phyloP scores from a whole-genome alignment of 805 yeast genomes.

The Saturnispora mendoncae region DNA sequence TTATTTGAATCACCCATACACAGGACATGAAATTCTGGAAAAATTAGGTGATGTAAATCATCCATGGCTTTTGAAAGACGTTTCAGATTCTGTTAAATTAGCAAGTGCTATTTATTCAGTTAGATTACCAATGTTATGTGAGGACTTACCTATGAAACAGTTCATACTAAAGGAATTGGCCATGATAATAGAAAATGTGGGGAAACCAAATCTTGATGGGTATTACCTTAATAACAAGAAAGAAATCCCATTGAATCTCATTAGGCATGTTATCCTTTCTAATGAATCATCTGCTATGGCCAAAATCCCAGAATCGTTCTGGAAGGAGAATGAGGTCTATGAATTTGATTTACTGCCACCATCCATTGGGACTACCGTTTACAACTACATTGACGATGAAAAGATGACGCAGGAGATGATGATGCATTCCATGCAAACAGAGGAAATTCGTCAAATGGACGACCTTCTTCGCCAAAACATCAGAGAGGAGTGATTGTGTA shows the following conservation, averaged over 20 bases:
- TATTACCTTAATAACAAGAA: conserved; percentile 18
- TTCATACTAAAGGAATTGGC: conserved; percentile 28
- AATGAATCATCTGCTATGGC: conserved; percentile 69
- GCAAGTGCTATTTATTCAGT: conserved; percentile 51
- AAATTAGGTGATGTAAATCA: conserved; percentile 33
- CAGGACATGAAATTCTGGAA: conserved; percentile 43
- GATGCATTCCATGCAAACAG: conserved; percentile 17
- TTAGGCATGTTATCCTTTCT: conserved; percentile 61
- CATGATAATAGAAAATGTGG: conserved; percentile 12
- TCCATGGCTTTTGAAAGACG: conserved; percentile 22
- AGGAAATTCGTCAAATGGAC: conserved; percentile 21
- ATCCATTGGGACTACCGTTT: conserved; percentile 33
- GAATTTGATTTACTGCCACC: conserved; percentile 77
- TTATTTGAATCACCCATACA: conserved; percentile 46
- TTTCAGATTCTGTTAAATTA: conserved; percentile 30
- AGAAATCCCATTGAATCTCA: conserved; percentile 49
- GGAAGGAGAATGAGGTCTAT: conserved; percentile 52
- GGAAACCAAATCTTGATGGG: conserved; percentile 13
- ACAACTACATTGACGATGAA: conserved; percentile 39
- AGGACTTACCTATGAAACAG: conserved; percentile 35
- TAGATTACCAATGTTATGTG: conserved; percentile 48
- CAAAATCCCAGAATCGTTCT: conserved; percentile 50
- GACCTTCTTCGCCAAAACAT: conserved; percentile 17
- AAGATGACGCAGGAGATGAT: conserved; percentile 35
- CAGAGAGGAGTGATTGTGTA: conserved; percentile 9